Evolutionary conservation across 805 yeast genomes (phyloP), one percentile per base, ranked within the genome.

Genomic region (Vanderwaltozyma tropicalis): DNA sequence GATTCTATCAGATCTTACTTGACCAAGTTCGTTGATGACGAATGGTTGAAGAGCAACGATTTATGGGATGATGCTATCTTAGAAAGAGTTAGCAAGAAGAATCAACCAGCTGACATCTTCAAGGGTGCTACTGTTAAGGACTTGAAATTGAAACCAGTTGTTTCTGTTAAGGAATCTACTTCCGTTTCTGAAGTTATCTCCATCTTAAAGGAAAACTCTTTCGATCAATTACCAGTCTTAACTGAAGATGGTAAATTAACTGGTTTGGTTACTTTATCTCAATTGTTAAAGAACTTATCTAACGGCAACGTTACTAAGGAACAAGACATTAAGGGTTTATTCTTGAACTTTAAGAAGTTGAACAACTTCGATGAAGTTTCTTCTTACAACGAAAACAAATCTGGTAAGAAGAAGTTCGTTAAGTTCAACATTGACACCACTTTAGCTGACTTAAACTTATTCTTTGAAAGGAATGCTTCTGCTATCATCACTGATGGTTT

Each of bases 1-100:
- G 95, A 84, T 59, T 78, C 87, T 30, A 76, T 84, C 55, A 76
- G 95, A 68, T 83, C 94, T 3, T 84, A 84, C 64, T 69, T 84
- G 62, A 76, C 92, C 45, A 84, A 84, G 64, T 84, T 84, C 55
- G 89, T 83, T 28, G 94, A 84, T 58, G 94, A 85, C 52, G 94
- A 83, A 62, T 84, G 95, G 95, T 76, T 84, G 81, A 72, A 71
- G 57, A 74, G 74, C 50, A 82, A 84, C 57, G 81, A 82, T 3
- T 78, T 85, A 53, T 73, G 80, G 46, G 83, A 75, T 45, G 71
- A 71, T 37, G 64, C 68, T 38, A 59, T 71, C 38, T 58, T 61
- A 39, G 59, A 53, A 31, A 60, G 60, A 36, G 55, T 59, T 25
- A 50, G 56, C 37, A 53, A 62, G 31, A 45, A 44, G 12, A 25